Conservation (phyloP, 257 asterid genomes). For the Eucommia ulmoides region DNA sequence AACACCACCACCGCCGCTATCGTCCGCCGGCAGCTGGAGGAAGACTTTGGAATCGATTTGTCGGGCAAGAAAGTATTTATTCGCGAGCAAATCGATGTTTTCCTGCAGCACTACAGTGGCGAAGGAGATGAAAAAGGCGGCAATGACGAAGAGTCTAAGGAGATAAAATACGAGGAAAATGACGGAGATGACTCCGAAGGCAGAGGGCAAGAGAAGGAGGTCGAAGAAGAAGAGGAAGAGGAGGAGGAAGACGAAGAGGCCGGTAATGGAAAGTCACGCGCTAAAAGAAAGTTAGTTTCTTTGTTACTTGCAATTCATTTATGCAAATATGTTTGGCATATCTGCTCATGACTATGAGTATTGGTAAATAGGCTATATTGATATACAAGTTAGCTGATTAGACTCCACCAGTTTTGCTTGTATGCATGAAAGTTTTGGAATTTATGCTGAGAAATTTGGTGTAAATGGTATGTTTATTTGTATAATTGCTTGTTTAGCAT, state of each 20-base stretch:
- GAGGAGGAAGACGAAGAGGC: constrained; percentile 26
- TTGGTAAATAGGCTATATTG: background rate
- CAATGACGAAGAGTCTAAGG: constrained; percentile 20
- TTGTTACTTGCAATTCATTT: too few species aligned
- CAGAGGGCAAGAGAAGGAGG: constrained; percentile 1
- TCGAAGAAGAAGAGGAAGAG: constrained; percentile 15
- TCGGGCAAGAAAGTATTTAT: constrained; percentile 57
- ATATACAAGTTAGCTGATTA: background rate
- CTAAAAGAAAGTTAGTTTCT: constrained; percentile 37
- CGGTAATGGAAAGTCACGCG: constrained; percentile 12
- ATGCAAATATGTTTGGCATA: too few species aligned
- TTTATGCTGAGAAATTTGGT: too few species aligned
- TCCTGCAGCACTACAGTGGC: constrained; percentile 34
- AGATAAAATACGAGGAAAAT: constrained; percentile 15
- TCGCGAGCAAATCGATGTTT: constrained; percentile 63
- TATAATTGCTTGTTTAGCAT: too few species aligned
- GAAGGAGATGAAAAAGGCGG: background rate
- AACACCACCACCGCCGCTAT: constrained; percentile 48
- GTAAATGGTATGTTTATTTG: too few species aligned
- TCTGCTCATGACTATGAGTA: background rate
- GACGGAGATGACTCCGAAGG: constrained; percentile 3
- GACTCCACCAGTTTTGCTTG: background rate
- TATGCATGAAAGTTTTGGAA: too few species aligned
- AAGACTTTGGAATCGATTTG: constrained; percentile 76
- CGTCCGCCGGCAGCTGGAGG: constrained; percentile 79